Conservation (phyloP, 192 early-diverging fungal genomes). For the Mortierella alpina region DNA sequence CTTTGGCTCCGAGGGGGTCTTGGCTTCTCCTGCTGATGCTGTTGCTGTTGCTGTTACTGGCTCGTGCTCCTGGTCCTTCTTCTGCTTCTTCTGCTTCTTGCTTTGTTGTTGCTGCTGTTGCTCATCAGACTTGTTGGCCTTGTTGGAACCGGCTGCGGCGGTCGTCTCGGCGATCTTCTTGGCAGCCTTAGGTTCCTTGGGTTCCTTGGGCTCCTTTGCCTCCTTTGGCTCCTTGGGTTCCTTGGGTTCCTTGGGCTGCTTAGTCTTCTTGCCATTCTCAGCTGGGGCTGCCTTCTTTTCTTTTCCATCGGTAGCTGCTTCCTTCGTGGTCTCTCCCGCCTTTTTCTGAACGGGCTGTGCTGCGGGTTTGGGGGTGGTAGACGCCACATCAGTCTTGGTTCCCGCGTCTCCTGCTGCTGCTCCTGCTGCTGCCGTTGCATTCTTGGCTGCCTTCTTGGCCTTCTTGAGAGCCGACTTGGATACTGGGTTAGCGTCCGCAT, state of each 20-base stretch:
- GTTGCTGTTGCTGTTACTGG: not conserved
- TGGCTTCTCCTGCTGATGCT: not conserved
- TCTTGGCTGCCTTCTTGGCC: constrained; percentile 10
- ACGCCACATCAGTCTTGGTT: no score
- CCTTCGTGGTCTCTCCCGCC: no score
- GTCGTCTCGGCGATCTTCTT: not conserved
- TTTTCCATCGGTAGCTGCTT: no score
- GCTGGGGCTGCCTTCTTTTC: no score
- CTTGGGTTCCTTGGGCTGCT: no score
- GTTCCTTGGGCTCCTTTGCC: not conserved
- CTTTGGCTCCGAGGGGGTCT: not conserved
- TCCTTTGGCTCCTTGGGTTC: not conserved
- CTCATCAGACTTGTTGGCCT: not conserved
- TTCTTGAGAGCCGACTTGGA: not conserved
- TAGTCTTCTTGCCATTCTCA: no score
- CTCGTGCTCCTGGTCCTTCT: constrained; percentile 1
- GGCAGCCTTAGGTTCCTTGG: not conserved
- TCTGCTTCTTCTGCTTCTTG: constrained; percentile 5
- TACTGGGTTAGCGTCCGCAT: not conserved
- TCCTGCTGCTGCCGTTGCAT: not conserved
- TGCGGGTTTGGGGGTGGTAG: no score
- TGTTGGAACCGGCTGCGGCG: not conserved
- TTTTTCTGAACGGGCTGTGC: no score
- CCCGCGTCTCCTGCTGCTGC: no score
- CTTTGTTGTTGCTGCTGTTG: no score